Conservation (phyloP, 2,329 filamentous ascomycete species). For the Fusarium chuoi region DNA sequence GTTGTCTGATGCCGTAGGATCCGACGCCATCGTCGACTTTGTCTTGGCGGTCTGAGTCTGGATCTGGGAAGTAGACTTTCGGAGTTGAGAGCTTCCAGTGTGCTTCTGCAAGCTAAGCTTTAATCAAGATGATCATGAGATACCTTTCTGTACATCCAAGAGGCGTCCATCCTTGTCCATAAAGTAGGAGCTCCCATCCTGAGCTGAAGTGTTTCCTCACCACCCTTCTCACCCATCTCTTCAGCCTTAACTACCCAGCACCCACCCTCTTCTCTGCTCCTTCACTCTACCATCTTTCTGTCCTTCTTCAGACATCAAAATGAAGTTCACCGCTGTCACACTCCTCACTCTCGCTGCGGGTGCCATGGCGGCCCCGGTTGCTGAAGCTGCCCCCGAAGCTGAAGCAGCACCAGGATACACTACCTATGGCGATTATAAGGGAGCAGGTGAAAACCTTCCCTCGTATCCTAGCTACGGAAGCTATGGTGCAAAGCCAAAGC, state of each 20-base stretch:
- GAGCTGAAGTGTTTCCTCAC: background rate
- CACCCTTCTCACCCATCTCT: slow-evolving; percentile 6
- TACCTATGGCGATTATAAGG: background rate
- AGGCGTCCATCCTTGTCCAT: slow-evolving; percentile 9
- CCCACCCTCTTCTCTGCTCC: background rate
- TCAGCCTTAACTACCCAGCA: background rate
- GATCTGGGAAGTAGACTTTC: background rate
- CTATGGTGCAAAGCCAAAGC: slow-evolving; percentile 6
- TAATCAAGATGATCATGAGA: background rate
- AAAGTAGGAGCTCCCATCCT: slow-evolving; percentile 22
- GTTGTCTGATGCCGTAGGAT: background rate
- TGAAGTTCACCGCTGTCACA: slow-evolving; percentile 46
- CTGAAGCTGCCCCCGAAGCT: slow-evolving; percentile 25
- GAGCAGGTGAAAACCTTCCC: background rate
- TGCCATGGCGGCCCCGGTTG: slow-evolving; percentile 39
- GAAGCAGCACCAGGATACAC: slow-evolving; percentile 5
- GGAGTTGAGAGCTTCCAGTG: background rate
- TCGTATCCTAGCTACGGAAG: background rate
- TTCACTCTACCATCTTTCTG: background rate
- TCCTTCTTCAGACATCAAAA: slow-evolving; percentile 23
- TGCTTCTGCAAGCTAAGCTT: background rate
- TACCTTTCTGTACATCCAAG: background rate
- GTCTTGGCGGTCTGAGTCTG: background rate
- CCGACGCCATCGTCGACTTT: slow-evolving; percentile 11
- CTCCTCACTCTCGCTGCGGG: slow-evolving; percentile 42